Conservation (phyloP, 2,329 filamentous ascomycete species). For the Colletotrichum graminicola region DNA sequence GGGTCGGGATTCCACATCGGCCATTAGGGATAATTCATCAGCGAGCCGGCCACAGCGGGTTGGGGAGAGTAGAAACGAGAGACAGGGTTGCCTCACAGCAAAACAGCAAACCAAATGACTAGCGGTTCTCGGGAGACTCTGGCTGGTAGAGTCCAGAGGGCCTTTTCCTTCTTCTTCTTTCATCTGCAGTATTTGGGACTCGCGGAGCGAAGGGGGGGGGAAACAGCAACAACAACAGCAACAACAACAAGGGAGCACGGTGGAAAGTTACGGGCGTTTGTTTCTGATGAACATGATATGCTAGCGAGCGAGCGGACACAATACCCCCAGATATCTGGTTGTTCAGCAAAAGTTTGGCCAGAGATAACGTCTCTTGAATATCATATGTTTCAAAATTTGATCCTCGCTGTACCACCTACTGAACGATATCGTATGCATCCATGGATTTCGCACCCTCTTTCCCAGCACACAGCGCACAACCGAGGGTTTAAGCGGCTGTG, state of each 20-base stretch:
- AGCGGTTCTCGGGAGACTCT: constrained; percentile 37
- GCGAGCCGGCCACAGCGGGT: neutral
- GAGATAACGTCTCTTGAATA: constrained; percentile 13
- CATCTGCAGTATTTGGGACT: neutral
- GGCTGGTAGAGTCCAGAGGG: constrained; percentile 48
- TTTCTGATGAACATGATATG: constrained; percentile 60
- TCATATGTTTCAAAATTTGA: constrained; percentile 15
- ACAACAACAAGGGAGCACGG: constrained; percentile 11
- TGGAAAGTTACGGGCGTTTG: constrained; percentile 48
- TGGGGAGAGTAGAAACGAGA: neutral
- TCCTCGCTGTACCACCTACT: no score
- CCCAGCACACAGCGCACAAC: neutral
- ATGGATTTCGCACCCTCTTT: neutral
- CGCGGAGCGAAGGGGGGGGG: neutral
- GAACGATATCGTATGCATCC: neutral
- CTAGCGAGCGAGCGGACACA: constrained; percentile 28
- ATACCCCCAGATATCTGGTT: constrained; percentile 52
- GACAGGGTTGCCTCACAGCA: constrained; percentile 51
- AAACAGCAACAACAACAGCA: no score
- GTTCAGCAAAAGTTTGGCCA: constrained; percentile 24
- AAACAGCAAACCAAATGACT: constrained; percentile 36
- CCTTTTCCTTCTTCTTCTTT: neutral
- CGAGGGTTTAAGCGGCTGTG: neutral
- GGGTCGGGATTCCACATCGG: neutral
- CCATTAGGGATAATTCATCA: neutral